Base-by-base conservation (phyloP, 352 stramenopile species). In the Pythium phragmitis region DNA sequence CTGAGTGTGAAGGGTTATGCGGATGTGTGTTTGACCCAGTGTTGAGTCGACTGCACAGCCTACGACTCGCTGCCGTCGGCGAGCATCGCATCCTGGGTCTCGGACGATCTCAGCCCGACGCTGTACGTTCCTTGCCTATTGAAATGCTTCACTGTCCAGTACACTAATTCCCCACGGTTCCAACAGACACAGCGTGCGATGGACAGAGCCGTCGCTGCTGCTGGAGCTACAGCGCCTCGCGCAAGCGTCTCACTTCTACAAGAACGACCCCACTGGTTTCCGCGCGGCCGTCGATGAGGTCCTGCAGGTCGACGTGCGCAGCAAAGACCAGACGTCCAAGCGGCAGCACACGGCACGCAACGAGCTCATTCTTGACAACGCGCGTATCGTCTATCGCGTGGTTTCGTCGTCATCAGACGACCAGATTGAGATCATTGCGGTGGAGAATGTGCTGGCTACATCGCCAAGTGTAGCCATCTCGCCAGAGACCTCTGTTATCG, bases 281-380 rank as follows among this genome's bases (percentile, higher is more conserved):
- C 61, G 76, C 6, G 53, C 60, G 33, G 76, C 81, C 9, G 83
- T 93, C 47, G 69, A 89, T 59, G 63, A 93, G 50, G 79, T 93
- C 8, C 59, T 93, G 54, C 73, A 75, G 58, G 82, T 85, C 16
- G 84, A 93, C 34, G 80, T 93, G 21, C 84, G 84, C 30, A 93
- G 84, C 68, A 89, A 89, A 65, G 75, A 88, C 43, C 82, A 89
- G 39, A 93, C 82, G 14, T 73, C 73, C 60, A 73, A 79, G 5
- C 85, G 72, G 68, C 70, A 68, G 23, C 72, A 65, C 14, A 54
- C 65, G 1, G 64, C 70, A 48, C 55, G 75, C 30, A 89, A 76
- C 49, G 62, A 73, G 26, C 68, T 91, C n/a, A 60, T 79, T 14
- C 30, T 92, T 8, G 83, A 92, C 62, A 88, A 88, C 19, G 69